These are phyloP conservation scores for Fraxinus dipetala DNA, from an alignment of 305 asterid species.

Conservation along the genomic window DNA sequence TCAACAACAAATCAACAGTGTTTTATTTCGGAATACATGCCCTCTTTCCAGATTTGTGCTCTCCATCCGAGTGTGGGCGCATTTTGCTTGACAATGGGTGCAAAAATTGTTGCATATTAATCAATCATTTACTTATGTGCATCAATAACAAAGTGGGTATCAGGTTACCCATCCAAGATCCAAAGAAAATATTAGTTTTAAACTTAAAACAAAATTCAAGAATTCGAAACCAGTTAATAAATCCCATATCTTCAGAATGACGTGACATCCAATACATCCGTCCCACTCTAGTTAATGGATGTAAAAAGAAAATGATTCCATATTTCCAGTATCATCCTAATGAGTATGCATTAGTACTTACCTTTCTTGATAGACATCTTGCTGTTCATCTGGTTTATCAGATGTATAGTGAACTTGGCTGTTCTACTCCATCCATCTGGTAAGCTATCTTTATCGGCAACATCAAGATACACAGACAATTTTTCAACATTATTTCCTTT, in stretches of 20 bases:
- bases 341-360: slow-evolving; percentile 4
- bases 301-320: neutral
- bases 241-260: neutral
- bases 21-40: neutral
- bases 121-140: neutral
- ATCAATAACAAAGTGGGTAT: neutral
- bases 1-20: neutral
- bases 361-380: slow-evolving; percentile 52
- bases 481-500: slow-evolving; percentile 26
- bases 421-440: slow-evolving; percentile 60
- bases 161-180: neutral
- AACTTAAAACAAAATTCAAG: neutral
- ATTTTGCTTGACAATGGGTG: neutral
- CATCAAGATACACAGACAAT: slow-evolving; percentile 26
- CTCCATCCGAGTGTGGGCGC: neutral
- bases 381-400: slow-evolving; percentile 47
- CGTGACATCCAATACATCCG: neutral
- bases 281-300: neutral
- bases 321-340: neutral
- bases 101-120: neutral
- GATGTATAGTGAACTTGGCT: slow-evolving; percentile 47
- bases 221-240: neutral
- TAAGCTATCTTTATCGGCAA: slow-evolving; percentile 34
- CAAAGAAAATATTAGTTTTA: neutral
- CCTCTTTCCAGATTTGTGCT: neutral